Evolutionary conservation across 2,329 filamentous ascomycete species (phyloP), one percentile per base, ranked within the genome.

Genomic region (Paecilomyces sp.): DNA sequence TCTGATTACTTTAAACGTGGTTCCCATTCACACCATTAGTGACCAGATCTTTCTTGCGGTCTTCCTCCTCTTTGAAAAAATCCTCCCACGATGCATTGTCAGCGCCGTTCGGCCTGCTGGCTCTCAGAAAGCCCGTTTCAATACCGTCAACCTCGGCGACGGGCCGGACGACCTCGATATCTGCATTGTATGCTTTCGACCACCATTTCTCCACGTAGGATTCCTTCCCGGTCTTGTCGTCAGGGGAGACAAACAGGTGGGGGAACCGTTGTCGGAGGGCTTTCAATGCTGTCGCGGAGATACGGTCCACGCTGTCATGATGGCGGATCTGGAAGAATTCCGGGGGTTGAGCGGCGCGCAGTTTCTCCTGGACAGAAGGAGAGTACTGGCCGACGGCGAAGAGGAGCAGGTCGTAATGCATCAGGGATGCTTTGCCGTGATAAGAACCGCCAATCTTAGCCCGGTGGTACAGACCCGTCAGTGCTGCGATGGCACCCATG

Each of bases 361-460:
- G 71, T 56, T 77, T 65, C 11, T 78, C 72, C 72, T 87, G 82
- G 1, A 88, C 78, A 0, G 77, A 70, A 0, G 77, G 74, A 0
- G 83, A 76, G 61, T 88, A 84, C 47, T 83, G 71, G 0, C 87
- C 87, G 0, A 85, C 78, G 18, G 82, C 79, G 66, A 89, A 82
- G 24, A 90, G 79, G 2, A 88, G 80, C 1, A 89, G 78, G 62
- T 90, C 86, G 68, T 90, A 90, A 65, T 90, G 87, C 66, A 86
- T 79, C 18, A 90, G 76, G 1, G 85, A 87, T 0, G 82, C 84
- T 57, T 82, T 84, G 55, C 86, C 86, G 60, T 85, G 79, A 79
- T 87, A 89, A 0, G 85, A 88, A 1, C 88, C 88, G 18, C 88
- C 88, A 12, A 75, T 71, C 8, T 80, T 85, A 0, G 87, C 83